Evolutionary conservation across 257 asterid genomes (phyloP).

Genomic region (Plantago elongata): DNA sequence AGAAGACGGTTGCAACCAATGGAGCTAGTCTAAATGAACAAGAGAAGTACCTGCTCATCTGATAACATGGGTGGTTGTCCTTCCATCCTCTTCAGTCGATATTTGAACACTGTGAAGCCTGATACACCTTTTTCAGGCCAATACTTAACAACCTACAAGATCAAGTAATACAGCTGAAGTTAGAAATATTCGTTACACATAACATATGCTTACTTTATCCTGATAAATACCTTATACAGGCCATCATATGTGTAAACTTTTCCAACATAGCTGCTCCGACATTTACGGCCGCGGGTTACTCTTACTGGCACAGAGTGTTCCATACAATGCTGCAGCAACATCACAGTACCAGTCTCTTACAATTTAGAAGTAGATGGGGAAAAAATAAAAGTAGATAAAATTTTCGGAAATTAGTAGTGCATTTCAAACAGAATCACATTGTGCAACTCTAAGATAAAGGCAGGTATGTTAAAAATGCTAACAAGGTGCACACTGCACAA

Average conservation of each 20-base stretch:
- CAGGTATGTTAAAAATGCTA: no score
- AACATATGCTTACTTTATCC: not conserved
- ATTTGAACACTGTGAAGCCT: slow-evolving; percentile 78
- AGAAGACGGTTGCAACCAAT: not conserved
- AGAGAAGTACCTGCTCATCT: slow-evolving; percentile 45
- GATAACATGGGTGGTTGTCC: slow-evolving; percentile 83
- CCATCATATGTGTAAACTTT: slow-evolving; percentile 95
- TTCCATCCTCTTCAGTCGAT: slow-evolving; percentile 55
- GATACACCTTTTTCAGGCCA: slow-evolving; percentile 93
- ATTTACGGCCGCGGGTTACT: slow-evolving; percentile 80
- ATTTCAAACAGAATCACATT: no score
- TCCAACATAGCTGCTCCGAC: slow-evolving; percentile 67
- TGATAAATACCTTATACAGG: slow-evolving; percentile 57
- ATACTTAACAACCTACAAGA: slow-evolving; percentile 53
- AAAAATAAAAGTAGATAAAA: no score
- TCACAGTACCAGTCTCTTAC: not conserved
- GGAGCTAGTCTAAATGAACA: not conserved
- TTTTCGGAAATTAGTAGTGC: no score
- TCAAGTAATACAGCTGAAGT: slow-evolving; percentile 10
- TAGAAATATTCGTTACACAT: not conserved
- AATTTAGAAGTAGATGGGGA: not conserved
- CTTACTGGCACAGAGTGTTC: slow-evolving; percentile 65
- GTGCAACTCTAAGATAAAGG: no score
- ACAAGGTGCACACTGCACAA: no score
- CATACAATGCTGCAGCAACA: slow-evolving; percentile 52